phyloP scores from a whole-genome alignment of 108 stramenopile species.

The Aurantiochytrium sp. region DNA sequence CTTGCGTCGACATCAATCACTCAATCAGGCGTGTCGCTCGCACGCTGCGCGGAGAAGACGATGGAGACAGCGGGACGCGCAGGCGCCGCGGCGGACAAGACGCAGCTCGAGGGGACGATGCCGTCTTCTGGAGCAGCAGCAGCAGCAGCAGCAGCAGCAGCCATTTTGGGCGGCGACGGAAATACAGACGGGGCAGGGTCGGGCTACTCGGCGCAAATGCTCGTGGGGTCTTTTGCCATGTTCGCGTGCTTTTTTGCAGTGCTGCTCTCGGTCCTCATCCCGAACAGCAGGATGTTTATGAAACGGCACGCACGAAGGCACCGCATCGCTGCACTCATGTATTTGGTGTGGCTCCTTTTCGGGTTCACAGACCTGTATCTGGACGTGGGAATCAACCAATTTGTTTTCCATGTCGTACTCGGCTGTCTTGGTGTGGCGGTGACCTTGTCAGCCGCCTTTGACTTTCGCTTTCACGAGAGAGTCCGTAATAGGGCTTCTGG shows the following conservation, averaged over 20 bases:
- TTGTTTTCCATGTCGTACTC: slow-evolving; percentile 55
- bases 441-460: slow-evolving; percentile 61
- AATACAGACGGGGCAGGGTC: neutral
- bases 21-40: too few species aligned
- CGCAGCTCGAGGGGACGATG: too few species aligned
- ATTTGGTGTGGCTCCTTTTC: slow-evolving; percentile 38
- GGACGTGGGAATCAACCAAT: neutral
- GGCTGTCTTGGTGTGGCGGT: slow-evolving; percentile 51
- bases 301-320: slow-evolving; percentile 22
- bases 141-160: neutral
- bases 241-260: neutral
- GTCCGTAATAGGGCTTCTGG: slow-evolving; percentile 61
- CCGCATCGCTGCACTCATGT: slow-evolving; percentile 33
- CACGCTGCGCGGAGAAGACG: too few species aligned
- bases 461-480: slow-evolving; percentile 55
- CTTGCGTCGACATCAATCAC: too few species aligned
- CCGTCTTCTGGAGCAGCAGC: too few species aligned
- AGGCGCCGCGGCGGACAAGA: too few species aligned
- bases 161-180: neutral
- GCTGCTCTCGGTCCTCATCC: neutral
- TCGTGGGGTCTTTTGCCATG: neutral
- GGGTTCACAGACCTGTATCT: slow-evolving; percentile 21
- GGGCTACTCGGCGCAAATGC: neutral
- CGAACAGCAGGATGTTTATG: neutral
- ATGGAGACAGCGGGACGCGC: too few species aligned